Evolutionary conservation across 257 asterid genomes (phyloP).

Genomic region (Misopates orontium): DNA sequence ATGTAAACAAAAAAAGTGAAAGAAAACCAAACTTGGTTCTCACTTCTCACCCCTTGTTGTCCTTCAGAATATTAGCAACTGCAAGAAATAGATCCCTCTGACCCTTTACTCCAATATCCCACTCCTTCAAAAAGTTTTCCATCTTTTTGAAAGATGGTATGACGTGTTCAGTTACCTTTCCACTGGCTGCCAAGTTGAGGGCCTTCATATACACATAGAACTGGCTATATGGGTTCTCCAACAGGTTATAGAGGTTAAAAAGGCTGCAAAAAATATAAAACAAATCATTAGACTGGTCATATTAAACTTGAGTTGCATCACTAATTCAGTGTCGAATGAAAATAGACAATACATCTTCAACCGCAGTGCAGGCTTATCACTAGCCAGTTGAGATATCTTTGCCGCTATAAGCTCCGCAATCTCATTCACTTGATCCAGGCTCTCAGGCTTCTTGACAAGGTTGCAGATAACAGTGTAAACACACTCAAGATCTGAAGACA

Average conservation of each 20-base stretch:
- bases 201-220: constrained; percentile 87
- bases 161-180: constrained; percentile 77
- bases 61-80: constrained; percentile 65
- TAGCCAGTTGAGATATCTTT: constrained; percentile 71
- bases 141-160: constrained; percentile 74
- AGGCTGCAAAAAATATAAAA: constrained; percentile 44
- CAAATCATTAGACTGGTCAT: constrained; percentile 26
- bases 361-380: constrained; percentile 77
- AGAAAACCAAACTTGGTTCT: constrained; percentile 24
- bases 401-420: constrained; percentile 79
- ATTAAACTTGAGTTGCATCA: constrained; percentile 6
- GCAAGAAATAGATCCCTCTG: constrained; percentile 77
- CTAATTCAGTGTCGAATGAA: background rate
- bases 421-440: constrained; percentile 71
- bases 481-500: constrained; percentile 81
- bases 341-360: constrained; percentile 66
- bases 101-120: constrained; percentile 83
- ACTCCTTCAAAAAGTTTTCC: constrained; percentile 72
- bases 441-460: constrained; percentile 81
- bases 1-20: background rate
- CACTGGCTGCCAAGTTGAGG: constrained; percentile 69
- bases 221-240: constrained; percentile 91
- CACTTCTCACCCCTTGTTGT: constrained; percentile 81
- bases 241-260: constrained; percentile 83
- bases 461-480: constrained; percentile 77